Base-by-base conservation (phyloP, 2,329 filamentous ascomycete genomes). In the Sarocladiaceae sp. region DNA sequence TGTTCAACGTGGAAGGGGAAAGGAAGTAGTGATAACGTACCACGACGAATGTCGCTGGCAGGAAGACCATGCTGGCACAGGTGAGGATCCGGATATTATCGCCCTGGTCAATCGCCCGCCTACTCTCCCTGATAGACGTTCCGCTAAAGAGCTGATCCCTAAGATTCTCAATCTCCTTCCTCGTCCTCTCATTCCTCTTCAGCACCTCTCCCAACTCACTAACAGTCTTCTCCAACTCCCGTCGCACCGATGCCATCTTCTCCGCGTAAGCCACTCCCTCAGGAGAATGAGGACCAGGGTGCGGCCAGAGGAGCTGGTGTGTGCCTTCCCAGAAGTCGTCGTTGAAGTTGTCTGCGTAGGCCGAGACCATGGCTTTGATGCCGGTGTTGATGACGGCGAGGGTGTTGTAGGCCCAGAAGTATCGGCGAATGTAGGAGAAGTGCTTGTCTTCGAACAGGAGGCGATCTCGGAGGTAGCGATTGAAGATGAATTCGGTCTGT, bases 381-480 rank as follows among this genome's bases (percentile, higher is more conserved):
- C 74, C 75, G 47, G 80, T 77, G 58, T 82, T 83, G 58, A 84
- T 76, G 29, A 80, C 77, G 31, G 78, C 79, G 3, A 83, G 72
- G 3, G 80, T 80, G 63, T 83, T 81, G 58, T 77, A 82, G 1
- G 79, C 80, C 75, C 80, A 84, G 60, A 84, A 84, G 59, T 84
- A 84, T 15, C 80, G 73, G 1, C 79, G 71, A 15, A 79, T 82
- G 66, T 80, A 83, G 1, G 80, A 84, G 58, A 82, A 84, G 52
- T 79, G 66, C 50, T 73, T 71, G 59, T 84, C 81, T 61, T 85
- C 81, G 57, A 84, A 84, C 1, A 84, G 70, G 0, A 83, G 71
- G 56, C 76, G 75, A 63, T 82, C 80, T 12, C 82, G 72, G 4
- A 83, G 64, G 18, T 72, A 69, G 35, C 71, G 69, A 55, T 83